Conservation (phyloP, 1,284 basidiomycete species). For the Rhodotorula sp. region DNA sequence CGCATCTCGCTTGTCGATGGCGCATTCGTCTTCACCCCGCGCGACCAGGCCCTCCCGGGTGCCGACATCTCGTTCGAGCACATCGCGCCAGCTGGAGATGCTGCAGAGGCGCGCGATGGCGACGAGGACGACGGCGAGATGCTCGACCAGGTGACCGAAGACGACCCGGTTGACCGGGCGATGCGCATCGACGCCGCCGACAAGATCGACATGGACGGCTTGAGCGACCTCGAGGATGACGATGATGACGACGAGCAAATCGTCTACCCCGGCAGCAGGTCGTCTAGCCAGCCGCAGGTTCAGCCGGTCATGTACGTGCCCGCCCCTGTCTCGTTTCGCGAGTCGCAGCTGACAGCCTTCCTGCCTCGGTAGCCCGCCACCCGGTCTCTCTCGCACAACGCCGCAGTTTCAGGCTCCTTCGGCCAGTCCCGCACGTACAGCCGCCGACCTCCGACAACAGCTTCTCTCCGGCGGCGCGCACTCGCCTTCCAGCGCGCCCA, state of each 20-base stretch:
- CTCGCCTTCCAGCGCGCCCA: neutral
- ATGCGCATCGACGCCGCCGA: conserved; percentile 57
- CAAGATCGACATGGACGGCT: conserved; percentile 17
- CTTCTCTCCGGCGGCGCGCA: conserved; percentile 5
- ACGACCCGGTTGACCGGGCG: conserved; percentile 75
- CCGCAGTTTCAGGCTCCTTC: neutral
- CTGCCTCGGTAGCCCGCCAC: neutral
- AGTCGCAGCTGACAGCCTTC: neutral
- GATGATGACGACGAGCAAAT: conserved; percentile 32
- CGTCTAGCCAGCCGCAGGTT: neutral
- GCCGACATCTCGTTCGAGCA: neutral
- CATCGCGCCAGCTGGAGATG: neutral
- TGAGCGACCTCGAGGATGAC: conserved; percentile 19
- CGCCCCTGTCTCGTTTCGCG: neutral
- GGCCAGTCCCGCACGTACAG: conserved; percentile 2
- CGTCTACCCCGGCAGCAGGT: conserved; percentile 23
- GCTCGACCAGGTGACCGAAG: conserved; percentile 59
- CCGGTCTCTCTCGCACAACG: neutral
- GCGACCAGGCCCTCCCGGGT: conserved; percentile 23
- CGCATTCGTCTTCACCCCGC: conserved; percentile 27
- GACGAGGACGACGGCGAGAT: conserved; percentile 15
- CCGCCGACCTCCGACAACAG: conserved; percentile 24
- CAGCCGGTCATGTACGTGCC: neutral
- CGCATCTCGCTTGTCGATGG: conserved; percentile 25
- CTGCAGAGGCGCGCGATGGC: neutral